These are phyloP conservation scores for Heritiera littoralis DNA, from an alignment of 345 rosid genomes.

Conservation along the genomic window DNA sequence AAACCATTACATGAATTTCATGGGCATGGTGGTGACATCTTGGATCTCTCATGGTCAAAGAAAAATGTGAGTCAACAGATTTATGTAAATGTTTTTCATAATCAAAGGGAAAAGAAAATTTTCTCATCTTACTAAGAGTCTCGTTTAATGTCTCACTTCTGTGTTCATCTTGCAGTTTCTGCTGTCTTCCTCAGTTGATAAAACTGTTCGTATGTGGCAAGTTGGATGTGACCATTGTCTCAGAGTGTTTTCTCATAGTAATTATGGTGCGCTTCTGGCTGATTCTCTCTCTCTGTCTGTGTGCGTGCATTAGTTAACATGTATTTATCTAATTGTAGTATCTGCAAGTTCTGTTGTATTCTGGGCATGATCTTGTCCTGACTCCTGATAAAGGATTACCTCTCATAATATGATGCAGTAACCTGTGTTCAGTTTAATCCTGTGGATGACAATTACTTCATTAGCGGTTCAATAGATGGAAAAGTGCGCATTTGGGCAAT, in stretches of 20 bases:
- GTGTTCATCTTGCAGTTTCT: conserved; percentile 58
- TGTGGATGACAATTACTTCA: conserved; percentile 64
- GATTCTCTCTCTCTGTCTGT: not conserved
- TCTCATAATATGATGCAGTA: conserved; percentile 47
- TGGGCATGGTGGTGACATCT: conserved; percentile 65
- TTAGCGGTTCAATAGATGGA: conserved; percentile 87
- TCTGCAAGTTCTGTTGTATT: conserved; percentile 3
- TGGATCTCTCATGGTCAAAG: conserved; percentile 81
- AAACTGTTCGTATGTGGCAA: conserved; percentile 80
- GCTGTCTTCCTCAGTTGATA: conserved; percentile 78
- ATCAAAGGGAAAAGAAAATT: not conserved
- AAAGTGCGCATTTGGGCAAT: conserved; percentile 82
- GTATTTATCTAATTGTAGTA: conserved; percentile 11
- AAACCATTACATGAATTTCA: conserved; percentile 66
- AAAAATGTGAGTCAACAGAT: conserved; percentile 57
- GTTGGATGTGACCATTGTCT: conserved; percentile 63
- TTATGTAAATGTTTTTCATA: conserved; percentile 8
- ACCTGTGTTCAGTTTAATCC: conserved; percentile 89
- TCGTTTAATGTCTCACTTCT: conserved; percentile 5
- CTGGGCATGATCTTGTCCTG: not conserved
- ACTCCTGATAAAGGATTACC: not conserved
- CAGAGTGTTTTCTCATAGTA: conserved; percentile 63
- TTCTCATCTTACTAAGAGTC: not conserved
- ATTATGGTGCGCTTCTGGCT: conserved; percentile 55
- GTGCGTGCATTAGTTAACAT: conserved; percentile 11